Conservation (phyloP, 2,329 filamentous ascomycete species). For the Arthroderma sp. region DNA sequence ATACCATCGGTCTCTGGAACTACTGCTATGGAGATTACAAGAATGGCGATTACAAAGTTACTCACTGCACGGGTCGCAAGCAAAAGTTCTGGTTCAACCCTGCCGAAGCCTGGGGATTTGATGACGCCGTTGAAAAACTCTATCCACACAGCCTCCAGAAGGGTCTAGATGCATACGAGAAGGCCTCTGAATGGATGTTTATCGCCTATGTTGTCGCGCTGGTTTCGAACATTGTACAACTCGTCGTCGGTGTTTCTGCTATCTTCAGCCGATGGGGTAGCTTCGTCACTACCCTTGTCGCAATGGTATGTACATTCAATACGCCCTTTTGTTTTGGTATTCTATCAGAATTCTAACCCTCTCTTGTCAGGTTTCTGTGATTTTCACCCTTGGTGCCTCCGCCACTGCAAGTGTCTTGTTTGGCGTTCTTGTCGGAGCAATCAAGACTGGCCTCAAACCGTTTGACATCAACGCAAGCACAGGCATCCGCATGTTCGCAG, state of each 20-base stretch:
- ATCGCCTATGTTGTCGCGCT: constrained; percentile 66
- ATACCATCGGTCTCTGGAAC: constrained; percentile 73
- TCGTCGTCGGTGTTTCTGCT: constrained; percentile 68
- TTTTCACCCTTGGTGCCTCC: constrained; percentile 53
- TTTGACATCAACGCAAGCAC: constrained; percentile 59
- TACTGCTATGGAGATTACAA: constrained; percentile 58
- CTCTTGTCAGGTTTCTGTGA: constrained; percentile 30
- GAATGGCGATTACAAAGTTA: constrained; percentile 38
- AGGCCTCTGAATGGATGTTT: constrained; percentile 68
- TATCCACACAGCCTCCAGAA: constrained; percentile 55
- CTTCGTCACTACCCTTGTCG: constrained; percentile 67
- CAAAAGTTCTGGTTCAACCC: constrained; percentile 66
- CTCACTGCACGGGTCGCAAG: constrained; percentile 55
- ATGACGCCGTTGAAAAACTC: constrained; percentile 44
- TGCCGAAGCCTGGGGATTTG: constrained; percentile 52
- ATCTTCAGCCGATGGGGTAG: constrained; percentile 72
- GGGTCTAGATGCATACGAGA: constrained; percentile 59
- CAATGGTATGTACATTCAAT: constrained; percentile 43
- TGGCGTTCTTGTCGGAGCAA: constrained; percentile 52
- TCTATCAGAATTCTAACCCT: constrained; percentile 8
- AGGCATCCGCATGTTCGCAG: constrained; percentile 55
- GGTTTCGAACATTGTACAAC: constrained; percentile 53
- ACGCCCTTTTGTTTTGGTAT: constrained; percentile 19
- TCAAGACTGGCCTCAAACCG: constrained; percentile 52
- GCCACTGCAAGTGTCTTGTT: constrained; percentile 63